Evolutionary conservation across 169 alveolate species (phyloP).

Genomic region (Plasmodium relictum): DNA sequence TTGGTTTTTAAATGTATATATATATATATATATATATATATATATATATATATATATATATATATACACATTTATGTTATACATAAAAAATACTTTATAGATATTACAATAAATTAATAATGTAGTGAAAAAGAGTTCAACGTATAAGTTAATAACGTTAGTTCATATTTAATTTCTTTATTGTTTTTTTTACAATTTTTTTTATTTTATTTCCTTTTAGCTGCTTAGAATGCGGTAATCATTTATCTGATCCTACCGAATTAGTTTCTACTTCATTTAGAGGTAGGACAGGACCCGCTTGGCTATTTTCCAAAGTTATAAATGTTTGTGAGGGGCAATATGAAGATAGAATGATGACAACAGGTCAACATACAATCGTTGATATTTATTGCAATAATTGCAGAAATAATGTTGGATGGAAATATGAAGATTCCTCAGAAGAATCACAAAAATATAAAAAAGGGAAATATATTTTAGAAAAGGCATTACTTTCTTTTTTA

Average conservation of each 20-base stretch:
- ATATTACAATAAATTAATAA: not conserved
- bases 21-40: slow-evolving; percentile 3
- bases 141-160: not conserved
- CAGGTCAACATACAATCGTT: slow-evolving; percentile 92
- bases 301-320: slow-evolving; percentile 90
- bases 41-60: slow-evolving; percentile 18
- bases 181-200: not conserved
- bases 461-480: slow-evolving; percentile 89
- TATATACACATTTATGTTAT: slow-evolving; percentile 1
- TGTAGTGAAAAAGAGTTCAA: not conserved
- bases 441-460: slow-evolving; percentile 88
- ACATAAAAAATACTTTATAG: too few relatives aligned
- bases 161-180: not conserved
- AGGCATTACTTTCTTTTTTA: slow-evolving; percentile 78
- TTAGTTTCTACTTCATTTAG: slow-evolving; percentile 85
- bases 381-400: slow-evolving; percentile 93
- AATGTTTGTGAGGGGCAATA: slow-evolving; percentile 91
- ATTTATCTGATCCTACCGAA: slow-evolving; percentile 80
- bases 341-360: slow-evolving; percentile 93
- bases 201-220: slow-evolving; percentile 31
- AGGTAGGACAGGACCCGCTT: slow-evolving; percentile 92
- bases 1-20: not conserved
- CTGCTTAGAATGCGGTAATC: slow-evolving; percentile 84
- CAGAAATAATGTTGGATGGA: slow-evolving; percentile 92
- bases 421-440: slow-evolving; percentile 86